A percentile compares a stretch with the other conserved stretches of the same genome.
Evolutionary conservation across 257 asterid genomes (phyloP).

Genomic region (Phtheirospermum japonicum): DNA sequence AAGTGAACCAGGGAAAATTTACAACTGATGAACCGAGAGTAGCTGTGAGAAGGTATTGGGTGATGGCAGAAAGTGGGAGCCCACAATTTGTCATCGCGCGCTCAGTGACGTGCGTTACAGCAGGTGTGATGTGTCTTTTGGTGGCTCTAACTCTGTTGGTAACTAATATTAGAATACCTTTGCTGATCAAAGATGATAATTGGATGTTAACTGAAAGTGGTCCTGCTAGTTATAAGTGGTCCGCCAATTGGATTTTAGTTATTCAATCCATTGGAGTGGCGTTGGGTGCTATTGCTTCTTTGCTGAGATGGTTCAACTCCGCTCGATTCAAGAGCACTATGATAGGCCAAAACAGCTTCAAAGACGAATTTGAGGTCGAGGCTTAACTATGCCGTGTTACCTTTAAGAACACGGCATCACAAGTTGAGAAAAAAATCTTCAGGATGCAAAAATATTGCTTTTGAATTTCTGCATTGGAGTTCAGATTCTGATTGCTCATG

Average conservation of each 20-base stretch:
- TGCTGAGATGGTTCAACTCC: too few species aligned
- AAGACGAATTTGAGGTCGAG: slow-evolving; percentile 12
- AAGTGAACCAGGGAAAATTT: too few species aligned
- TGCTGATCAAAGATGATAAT: too few species aligned
- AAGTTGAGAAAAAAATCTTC: slow-evolving; percentile 23
- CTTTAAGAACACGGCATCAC: neutral
- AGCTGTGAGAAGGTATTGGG: too few species aligned
- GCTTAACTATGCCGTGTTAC: slow-evolving; percentile 17
- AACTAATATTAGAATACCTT: too few species aligned
- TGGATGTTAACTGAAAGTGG: too few species aligned
- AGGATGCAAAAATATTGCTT: neutral
- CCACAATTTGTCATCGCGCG: slow-evolving; percentile 27
- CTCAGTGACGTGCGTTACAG: slow-evolving; percentile 8
- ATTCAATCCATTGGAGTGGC: slow-evolving; percentile 23
- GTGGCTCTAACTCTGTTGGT: neutral
- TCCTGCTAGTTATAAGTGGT: neutral
- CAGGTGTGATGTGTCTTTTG: neutral
- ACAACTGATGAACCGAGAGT: too few species aligned
- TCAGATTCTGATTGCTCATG: too few species aligned
- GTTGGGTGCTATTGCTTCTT: slow-evolving; percentile 25
- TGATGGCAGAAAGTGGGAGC: slow-evolving; percentile 27
- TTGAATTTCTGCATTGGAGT: slow-evolving; percentile 21
- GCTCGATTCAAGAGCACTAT: neutral
- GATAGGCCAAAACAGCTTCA: neutral
- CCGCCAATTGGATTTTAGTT: slow-evolving; percentile 18